Evolutionary conservation across 371 early-diverging fungal genomes (phyloP), one percentile per base, ranked within the genome.

Genomic region (Mucor racemosus): DNA sequence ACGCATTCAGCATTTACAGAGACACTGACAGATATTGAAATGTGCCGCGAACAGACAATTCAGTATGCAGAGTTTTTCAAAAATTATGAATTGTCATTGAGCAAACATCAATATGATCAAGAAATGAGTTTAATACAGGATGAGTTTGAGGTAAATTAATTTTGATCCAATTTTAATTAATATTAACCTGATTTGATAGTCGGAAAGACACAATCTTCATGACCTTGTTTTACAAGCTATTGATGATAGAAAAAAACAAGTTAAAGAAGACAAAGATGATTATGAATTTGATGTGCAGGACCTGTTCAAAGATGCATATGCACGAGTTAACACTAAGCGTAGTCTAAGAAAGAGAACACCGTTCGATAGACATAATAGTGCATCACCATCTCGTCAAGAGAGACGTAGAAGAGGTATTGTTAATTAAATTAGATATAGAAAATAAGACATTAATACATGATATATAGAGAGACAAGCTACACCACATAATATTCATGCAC

Each of bases 1-100:
- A 72, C 76, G 42, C 76, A 75, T 64, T 66, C 76, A 13, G 67
- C 62, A 57, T 75, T 72, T 56, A 54, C 64, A 58, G 73, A 75
- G 8, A 63, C 58, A n/a, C 46, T 75, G 34, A 36, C 66, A 54
- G 76, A 75, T 41, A 63, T 75, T 44, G 73, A 75, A 69, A 35
- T 55, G 11, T 34, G 46, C 34, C 67, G 76, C 50, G 73, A 75
- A 64, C 64, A 72, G 57, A 72, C 67, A 26, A 69, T 75, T 58
- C 36, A 68, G 33, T 40, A 69, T 58, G 76, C 76, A 39, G 66
- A 64, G 38, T 50, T 55, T 26, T 75, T 64, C 38, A 72, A 62
- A 50, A 38, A 68, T 21, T 75, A 75, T 56, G 72, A 75, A 38
- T 40, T 72, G 10, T 41, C 69, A 40, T 44, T 72, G 11, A 40